Evolutionary conservation across 257 asterid species (phyloP), one percentile per base, ranked within the genome.

Genomic region (Penstemon eatonii): DNA sequence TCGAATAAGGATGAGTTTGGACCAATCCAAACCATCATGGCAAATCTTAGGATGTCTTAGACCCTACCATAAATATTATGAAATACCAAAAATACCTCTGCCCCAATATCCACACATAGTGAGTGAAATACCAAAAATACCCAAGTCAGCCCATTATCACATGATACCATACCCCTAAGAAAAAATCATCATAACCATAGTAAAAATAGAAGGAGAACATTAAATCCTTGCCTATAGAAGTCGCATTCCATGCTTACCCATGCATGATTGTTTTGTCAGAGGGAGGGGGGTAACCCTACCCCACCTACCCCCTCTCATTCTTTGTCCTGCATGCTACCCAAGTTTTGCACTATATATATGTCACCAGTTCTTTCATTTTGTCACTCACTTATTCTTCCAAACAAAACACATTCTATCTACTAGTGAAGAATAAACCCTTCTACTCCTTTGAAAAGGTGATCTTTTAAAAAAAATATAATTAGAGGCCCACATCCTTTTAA

Each of bases 21-120:
- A 80, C 89, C 87, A 86, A 86, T 86, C 92, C 87, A 86, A 76
- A 78, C 82, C 89, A 88, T 88, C 95, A 86, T 90, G 86, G 88
- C 89, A 81, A 83, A 86, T 90, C 87, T 87, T 79, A 70, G 85
- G 83, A 79, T 78, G 84, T 75, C 83, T 73, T 58, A 80, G 79
- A 75, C 84, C 50, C 81, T 59, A 60, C 80, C 86, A 76, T 79
- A 80, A 77, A 76, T 75, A 62, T 11, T 33, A 8, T 45, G 55
- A 76, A 76, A 51, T 77, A 1, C 66, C 88, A 0, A 42, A 1
- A 74, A 47, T 46, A 12, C 79, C 88, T 88, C 33, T 63, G 19
- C 7, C 8, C 42, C 58, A 10, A 13, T 67, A n/a, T 4, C 60
- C 7, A 60, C 12, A 42, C 8, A 0, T 25, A 15, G 13, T 4